A percentile compares a stretch with the other conserved stretches of the same genome.
phyloP scores from a whole-genome alignment of 148 eudicot species.

The Selenicereus undatus region DNA sequence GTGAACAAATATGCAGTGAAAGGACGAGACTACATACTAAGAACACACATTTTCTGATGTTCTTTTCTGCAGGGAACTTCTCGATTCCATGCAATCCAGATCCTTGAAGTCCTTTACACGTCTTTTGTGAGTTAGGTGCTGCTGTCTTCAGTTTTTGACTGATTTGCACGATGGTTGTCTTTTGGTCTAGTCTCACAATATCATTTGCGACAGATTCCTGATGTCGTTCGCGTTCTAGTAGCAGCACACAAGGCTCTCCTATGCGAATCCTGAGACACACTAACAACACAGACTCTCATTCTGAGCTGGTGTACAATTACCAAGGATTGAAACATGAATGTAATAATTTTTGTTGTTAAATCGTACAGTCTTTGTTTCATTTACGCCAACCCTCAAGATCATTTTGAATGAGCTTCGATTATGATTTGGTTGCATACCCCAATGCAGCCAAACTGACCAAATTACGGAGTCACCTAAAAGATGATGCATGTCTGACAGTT shows the following conservation, averaged over 20 bases:
- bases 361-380: neutral
- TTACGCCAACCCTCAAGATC: too few relatives aligned
- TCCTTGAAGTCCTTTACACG: conserved; percentile 87
- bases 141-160: neutral
- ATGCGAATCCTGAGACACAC: conserved; percentile 61
- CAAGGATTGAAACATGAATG: conserved; percentile 89
- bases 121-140: conserved; percentile 50
- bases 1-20: neutral
- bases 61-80: conserved; percentile 62
- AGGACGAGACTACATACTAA: neutral
- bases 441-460: conserved; percentile 27
- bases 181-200: conserved; percentile 8
- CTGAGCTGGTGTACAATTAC: conserved; percentile 91
- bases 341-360: conserved; percentile 5
- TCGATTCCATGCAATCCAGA: conserved; percentile 76
- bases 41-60: neutral
- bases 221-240: conserved; percentile 78
- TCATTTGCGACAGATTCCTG: conserved; percentile 57
- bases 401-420: neutral
- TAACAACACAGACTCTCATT: conserved; percentile 79
- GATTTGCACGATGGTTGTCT: neutral
- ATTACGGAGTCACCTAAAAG: conserved; percentile 90
- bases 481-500: conserved; percentile 76
- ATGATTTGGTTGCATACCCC: neutral
- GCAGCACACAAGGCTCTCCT: conserved; percentile 82